Evolutionary conservation across 495 filamentous ascomycete genomes (phyloP).

Genomic region (Annulohypoxylon nitens): DNA sequence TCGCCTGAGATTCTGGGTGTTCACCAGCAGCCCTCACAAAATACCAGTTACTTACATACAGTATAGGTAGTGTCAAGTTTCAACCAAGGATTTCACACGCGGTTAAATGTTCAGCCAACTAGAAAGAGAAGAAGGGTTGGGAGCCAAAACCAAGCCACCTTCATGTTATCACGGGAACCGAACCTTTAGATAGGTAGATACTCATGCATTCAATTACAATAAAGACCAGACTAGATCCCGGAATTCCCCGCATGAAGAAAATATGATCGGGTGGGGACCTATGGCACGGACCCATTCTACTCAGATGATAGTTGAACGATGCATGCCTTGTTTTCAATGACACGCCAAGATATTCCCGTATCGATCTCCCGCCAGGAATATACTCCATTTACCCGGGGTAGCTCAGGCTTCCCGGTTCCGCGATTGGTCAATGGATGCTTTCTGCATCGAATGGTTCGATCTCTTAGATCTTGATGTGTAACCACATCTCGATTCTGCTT

Average conservation of each 20-base stretch:
- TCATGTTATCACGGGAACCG: not conserved
- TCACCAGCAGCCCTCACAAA: too few species aligned
- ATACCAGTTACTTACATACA: too few species aligned
- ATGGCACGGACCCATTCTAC: not conserved
- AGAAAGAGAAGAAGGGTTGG: too few species aligned
- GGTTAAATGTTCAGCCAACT: too few species aligned
- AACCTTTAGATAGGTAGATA: not conserved
- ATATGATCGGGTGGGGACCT: not conserved
- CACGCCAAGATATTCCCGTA: not conserved
- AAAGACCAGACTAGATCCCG: not conserved
- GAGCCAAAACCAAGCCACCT: too few species aligned
- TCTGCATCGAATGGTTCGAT: not conserved
- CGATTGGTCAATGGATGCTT: not conserved
- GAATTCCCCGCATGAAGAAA: constrained; percentile 1
- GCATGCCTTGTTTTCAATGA: not conserved
- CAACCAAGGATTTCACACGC: too few species aligned
- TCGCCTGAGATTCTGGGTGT: too few species aligned
- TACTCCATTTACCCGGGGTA: not conserved
- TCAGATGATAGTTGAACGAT: constrained; percentile 2
- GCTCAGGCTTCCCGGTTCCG: not conserved
- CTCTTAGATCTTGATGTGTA: not conserved
- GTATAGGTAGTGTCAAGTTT: too few species aligned
- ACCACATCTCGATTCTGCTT: not conserved
- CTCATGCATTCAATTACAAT: not conserved
- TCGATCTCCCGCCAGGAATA: not conserved